phyloP scores from a whole-genome alignment of 208 protist species.

The Leishmania mexicana region DNA sequence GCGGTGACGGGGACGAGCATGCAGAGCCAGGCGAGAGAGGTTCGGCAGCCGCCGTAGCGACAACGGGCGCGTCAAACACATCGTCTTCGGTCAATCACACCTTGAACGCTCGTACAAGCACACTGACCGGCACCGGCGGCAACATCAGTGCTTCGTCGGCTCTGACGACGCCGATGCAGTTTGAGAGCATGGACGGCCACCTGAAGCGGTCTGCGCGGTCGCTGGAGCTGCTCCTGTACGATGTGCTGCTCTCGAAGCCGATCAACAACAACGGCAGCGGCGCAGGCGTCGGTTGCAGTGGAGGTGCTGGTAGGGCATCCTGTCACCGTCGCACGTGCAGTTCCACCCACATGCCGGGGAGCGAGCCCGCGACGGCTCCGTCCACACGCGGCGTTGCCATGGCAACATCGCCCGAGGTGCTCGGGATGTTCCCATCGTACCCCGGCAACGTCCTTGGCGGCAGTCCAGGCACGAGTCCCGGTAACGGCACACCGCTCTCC shows the following conservation, averaged over 20 bases:
- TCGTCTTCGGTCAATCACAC: not conserved
- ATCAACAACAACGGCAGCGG: conserved; percentile 1
- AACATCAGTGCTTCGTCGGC: not conserved
- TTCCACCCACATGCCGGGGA: not conserved
- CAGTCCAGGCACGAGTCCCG: conserved; percentile 15
- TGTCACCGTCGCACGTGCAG: not conserved
- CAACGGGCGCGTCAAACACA: not conserved
- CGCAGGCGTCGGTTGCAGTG: not conserved
- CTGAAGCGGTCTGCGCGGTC: conserved; percentile 19
- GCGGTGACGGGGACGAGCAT: not conserved
- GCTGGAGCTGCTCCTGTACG: conserved; percentile 23
- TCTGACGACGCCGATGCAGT: not conserved
- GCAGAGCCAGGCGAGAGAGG: not conserved
- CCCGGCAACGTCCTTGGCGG: not conserved
- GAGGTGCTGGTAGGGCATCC: not conserved
- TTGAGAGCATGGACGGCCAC: conserved; percentile 16
- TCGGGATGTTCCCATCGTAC: not conserved
- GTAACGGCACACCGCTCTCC: conserved; percentile 1
- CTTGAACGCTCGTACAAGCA: not conserved
- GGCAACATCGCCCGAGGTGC: conserved; percentile 5
- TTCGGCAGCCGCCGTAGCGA: not conserved
- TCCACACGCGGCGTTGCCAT: conserved; percentile 6
- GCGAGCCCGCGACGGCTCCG: not conserved
- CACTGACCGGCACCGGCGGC: not conserved
- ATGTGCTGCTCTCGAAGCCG: conserved; percentile 23